These are phyloP conservation scores for Annulohypoxylon bovei DNA, from an alignment of 495 filamentous ascomycete species.

Conservation along the genomic window DNA sequence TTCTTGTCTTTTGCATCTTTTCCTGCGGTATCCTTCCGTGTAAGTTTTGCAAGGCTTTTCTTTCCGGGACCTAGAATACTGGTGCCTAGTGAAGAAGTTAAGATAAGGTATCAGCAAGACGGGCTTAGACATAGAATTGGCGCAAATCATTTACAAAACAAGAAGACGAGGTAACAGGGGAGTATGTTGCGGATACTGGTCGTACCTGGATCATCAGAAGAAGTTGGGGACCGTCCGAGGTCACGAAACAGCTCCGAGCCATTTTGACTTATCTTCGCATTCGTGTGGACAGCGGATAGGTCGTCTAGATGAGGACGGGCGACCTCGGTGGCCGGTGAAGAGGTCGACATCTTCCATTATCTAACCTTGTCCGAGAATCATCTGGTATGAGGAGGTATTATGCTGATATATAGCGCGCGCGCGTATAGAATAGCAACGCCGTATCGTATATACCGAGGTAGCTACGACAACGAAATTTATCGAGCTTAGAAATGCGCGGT, in stretches of 20 bases:
- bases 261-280: conserved; percentile 25
- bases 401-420: not conserved
- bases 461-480: not conserved
- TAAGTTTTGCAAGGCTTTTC: conserved; percentile 35
- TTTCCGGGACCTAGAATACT: conserved; percentile 33
- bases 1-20: conserved; percentile 44
- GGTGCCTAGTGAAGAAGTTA: conserved; percentile 32
- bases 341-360: conserved; percentile 47
- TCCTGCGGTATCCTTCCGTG: conserved; percentile 37
- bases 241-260: conserved; percentile 28
- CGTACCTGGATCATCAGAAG: conserved; percentile 39
- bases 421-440: not conserved
- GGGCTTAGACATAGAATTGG: conserved; percentile 3
- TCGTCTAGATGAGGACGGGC: conserved; percentile 38
- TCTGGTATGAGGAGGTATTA: not conserved
- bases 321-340: conserved; percentile 38
- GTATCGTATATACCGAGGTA: conserved; percentile 11
- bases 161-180: not conserved
- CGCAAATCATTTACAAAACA: conserved; percentile 6
- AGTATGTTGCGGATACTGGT: not conserved
- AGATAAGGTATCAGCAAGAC: conserved; percentile 13
- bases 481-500: conserved; percentile 2
- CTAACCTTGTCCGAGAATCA: conserved; percentile 15
- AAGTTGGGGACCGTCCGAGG: conserved; percentile 35
- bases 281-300: conserved; percentile 5